Evolutionary conservation across 2,329 filamentous ascomycete species (phyloP).

Genomic region (Coniochaeta prunicola): DNA sequence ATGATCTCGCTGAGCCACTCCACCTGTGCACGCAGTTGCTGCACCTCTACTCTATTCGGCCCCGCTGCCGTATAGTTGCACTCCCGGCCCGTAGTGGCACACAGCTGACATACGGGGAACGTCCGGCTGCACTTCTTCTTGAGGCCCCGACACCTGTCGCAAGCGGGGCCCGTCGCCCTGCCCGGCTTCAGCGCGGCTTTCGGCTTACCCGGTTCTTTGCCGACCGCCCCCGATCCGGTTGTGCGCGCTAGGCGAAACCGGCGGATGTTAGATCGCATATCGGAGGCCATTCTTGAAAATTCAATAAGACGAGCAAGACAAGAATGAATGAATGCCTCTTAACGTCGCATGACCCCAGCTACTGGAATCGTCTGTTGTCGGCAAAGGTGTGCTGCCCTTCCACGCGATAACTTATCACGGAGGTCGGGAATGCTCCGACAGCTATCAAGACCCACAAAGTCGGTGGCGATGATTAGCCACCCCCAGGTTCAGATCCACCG

Average conservation of each 20-base stretch:
- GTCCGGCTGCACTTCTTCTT: conserved; percentile 39
- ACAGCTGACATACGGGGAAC: conserved; percentile 30
- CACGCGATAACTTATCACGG: not conserved
- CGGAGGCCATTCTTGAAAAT: no score
- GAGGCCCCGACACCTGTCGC: conserved; percentile 34
- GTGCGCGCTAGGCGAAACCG: no score
- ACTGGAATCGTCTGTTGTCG: no score
- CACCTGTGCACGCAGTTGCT: conserved; percentile 30
- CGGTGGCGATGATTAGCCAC: no score
- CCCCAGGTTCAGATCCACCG: no score
- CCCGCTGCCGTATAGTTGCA: conserved; percentile 27
- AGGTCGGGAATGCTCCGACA: not conserved
- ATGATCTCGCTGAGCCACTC: conserved; percentile 31
- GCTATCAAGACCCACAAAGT: no score
- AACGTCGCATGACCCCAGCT: no score
- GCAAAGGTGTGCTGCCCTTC: not conserved
- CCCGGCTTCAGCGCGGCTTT: not conserved
- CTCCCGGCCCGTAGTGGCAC: conserved; percentile 28
- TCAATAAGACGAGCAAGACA: no score
- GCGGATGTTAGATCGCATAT: no score
- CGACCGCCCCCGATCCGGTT: no score
- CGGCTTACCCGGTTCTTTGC: no score
- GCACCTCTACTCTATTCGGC: conserved; percentile 23
- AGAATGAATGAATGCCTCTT: no score
- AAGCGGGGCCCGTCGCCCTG: conserved; percentile 16